Evolutionary conservation across 306 rosid genomes (phyloP).

Genomic region (Inga leiocalycina): DNA sequence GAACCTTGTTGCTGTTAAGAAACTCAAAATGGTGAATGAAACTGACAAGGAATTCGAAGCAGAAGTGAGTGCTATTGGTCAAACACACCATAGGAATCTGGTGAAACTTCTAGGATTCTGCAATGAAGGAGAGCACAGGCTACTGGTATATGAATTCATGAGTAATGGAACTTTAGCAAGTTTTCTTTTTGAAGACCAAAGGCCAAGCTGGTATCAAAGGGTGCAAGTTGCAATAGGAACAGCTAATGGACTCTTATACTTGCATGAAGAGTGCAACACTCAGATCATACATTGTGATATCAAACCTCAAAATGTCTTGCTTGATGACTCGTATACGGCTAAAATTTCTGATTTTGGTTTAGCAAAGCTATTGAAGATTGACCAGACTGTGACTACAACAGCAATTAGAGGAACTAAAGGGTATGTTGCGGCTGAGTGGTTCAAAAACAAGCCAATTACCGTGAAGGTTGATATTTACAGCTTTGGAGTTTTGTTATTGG

Average conservation of each 20-base stretch:
- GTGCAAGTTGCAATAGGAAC: conserved; percentile 25
- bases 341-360: conserved; percentile 30
- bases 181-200: conserved; percentile 7
- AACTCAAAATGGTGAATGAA: not conserved
- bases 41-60: conserved; percentile 19
- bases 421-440: conserved; percentile 36
- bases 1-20: not conserved
- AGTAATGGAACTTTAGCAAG: conserved; percentile 21
- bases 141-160: conserved; percentile 33
- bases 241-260: conserved; percentile 25
- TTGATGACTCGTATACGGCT: conserved; percentile 17
- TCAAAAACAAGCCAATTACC: conserved; percentile 13
- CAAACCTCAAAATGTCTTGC: conserved; percentile 32
- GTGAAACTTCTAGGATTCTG: conserved; percentile 30
- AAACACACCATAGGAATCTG: conserved; percentile 30
- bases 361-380: conserved; percentile 24
- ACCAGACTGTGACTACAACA: conserved; percentile 15
- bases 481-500: conserved; percentile 28
- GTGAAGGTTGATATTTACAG: conserved; percentile 32
- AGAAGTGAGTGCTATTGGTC: conserved; percentile 27
- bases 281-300: conserved; percentile 34
- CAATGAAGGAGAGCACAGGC: conserved; percentile 24
- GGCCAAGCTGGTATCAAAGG: conserved; percentile 33
- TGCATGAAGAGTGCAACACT: conserved; percentile 28
- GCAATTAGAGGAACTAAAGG: conserved; percentile 35